Conservation (phyloP, 2,329 filamentous ascomycete genomes). For the Huntiella omanensis region DNA sequence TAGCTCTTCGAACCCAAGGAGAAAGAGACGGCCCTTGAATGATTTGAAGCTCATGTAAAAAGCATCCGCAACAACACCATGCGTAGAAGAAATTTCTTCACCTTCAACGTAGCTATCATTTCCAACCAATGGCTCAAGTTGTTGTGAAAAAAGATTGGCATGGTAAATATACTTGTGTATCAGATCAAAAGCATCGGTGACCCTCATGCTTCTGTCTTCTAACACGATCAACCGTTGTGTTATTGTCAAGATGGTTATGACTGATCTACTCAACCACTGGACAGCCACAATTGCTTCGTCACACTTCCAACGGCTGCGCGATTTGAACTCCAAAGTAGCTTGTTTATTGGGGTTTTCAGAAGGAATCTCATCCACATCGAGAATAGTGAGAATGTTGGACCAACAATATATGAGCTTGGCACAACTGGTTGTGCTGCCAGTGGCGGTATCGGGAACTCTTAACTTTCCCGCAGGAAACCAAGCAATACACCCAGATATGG, state of each 20-base stretch:
- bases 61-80: constrained; percentile 88
- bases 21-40: constrained; percentile 84
- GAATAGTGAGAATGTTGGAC: constrained; percentile 89
- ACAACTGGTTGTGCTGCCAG: constrained; percentile 51
- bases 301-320: constrained; percentile 76
- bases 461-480: constrained; percentile 96
- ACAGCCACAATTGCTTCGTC: constrained; percentile 92
- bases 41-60: constrained; percentile 96
- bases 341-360: constrained; percentile 57
- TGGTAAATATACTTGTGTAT: constrained; percentile 87
- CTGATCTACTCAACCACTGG: constrained; percentile 90
- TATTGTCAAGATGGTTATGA: constrained; percentile 79
- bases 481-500: constrained; percentile 81
- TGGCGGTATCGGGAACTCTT: constrained; percentile 51
- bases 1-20: constrained; percentile 85
- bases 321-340: constrained; percentile 57
- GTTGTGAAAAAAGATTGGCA: constrained; percentile 70
- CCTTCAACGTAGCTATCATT: constrained; percentile 38
- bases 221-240: constrained; percentile 84
- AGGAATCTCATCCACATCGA: constrained; percentile 65
- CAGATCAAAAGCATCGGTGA: constrained; percentile 88
- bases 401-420: constrained; percentile 93
- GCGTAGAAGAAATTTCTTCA: constrained; percentile 73
- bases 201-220: constrained; percentile 72
- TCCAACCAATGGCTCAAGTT: constrained; percentile 71